Evolutionary conservation across 495 filamentous ascomycete genomes (phyloP).

Genomic region (Aspergillus hancockii): DNA sequence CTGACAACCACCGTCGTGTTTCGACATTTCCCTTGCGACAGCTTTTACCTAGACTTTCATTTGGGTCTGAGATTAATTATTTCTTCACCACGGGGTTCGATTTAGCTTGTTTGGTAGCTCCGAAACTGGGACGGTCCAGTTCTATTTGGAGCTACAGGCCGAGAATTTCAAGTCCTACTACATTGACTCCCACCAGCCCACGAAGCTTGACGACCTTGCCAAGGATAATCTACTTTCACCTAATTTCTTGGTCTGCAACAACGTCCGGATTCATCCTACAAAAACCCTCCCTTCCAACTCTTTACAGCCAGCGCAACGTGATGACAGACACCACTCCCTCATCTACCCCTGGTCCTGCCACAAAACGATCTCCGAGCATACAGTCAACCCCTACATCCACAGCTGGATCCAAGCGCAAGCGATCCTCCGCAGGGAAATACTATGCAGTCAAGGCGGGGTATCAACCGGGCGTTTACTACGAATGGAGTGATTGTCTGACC

Average conservation of each 20-base stretch:
- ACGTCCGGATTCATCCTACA: background rate
- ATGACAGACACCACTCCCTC: slow-evolving; percentile 44
- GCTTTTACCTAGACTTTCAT: background rate
- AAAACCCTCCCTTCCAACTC: background rate
- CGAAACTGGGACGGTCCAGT: slow-evolving; percentile 31
- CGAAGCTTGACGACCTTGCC: slow-evolving; percentile 13
- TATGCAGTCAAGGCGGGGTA: slow-evolving; percentile 83
- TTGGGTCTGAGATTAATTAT: background rate
- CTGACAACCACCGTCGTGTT: background rate
- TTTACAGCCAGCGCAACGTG: slow-evolving; percentile 2
- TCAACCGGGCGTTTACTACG: slow-evolving; percentile 82
- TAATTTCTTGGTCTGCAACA: background rate
- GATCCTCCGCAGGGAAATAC: slow-evolving; percentile 64
- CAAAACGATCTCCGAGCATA: slow-evolving; percentile 30
- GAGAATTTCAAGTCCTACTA: slow-evolving; percentile 25
- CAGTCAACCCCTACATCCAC: slow-evolving; percentile 39
- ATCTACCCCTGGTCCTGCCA: slow-evolving; percentile 36
- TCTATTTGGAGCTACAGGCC: slow-evolving; percentile 34
- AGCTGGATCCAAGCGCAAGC: slow-evolving; percentile 65
- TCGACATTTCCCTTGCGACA: background rate
- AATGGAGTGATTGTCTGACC: slow-evolving; percentile 76
- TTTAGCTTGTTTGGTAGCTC: slow-evolving; percentile 25
- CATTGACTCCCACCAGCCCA: slow-evolving; percentile 9
- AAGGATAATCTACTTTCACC: slow-evolving; percentile 11
- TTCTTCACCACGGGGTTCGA: slow-evolving; percentile 17